Percentiles rank a stretch among this genome's conserved stretches.
Conservation (phyloP, 176 grass and related monocot species). For the Carex cristatella region DNA sequence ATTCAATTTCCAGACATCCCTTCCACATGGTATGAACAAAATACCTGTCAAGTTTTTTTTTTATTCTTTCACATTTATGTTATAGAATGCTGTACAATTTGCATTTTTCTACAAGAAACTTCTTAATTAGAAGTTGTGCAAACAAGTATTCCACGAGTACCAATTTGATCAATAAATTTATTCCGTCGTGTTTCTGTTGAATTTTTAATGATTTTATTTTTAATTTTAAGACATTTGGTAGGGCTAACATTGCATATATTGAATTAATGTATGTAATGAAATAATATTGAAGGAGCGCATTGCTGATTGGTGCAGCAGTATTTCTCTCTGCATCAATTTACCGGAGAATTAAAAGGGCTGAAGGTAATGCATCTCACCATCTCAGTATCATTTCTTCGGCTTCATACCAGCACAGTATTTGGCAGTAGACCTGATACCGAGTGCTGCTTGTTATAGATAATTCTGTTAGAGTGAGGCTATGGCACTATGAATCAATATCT, state of each 20-base stretch:
- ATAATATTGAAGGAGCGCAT: not conserved
- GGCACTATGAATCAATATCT: too few species aligned
- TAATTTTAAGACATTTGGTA: not conserved
- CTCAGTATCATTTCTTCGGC: too few species aligned
- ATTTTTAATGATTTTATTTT: not conserved
- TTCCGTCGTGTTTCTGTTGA: not conserved
- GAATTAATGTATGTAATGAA: constrained; percentile 5
- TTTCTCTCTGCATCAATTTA: not conserved
- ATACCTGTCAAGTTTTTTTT: not conserved
- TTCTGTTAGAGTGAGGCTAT: not conserved
- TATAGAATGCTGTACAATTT: not conserved
- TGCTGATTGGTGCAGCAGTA: not conserved
- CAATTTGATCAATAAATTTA: not conserved
- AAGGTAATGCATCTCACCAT: not conserved
- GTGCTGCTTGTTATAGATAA: not conserved
- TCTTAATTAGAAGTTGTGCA: not conserved
- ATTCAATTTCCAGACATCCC: not conserved
- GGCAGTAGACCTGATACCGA: not conserved
- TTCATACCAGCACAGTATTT: not conserved
- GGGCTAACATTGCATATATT: not conserved
- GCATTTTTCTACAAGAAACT: not conserved
- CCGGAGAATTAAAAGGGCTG: constrained; percentile 6
- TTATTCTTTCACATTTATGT: not conserved
- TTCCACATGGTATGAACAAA: not conserved
- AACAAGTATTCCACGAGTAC: too few species aligned